Conservation (phyloP, 768 basidiomycete species). For the Podaxis sp. region DNA sequence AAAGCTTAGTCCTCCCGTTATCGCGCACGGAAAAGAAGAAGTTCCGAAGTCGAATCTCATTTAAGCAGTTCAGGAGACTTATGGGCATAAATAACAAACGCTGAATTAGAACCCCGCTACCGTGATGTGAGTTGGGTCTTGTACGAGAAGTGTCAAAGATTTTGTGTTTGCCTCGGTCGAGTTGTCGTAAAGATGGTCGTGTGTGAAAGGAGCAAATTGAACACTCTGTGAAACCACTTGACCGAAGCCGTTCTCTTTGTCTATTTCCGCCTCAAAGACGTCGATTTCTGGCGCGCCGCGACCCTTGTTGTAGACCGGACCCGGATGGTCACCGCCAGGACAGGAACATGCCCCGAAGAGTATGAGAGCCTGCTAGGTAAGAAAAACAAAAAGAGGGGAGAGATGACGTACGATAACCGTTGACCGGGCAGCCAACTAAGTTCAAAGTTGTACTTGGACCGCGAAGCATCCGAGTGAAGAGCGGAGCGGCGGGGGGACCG, state of each 20-base stretch:
- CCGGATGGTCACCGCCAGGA: slow-evolving; percentile 73
- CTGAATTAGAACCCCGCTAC: no score
- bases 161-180: slow-evolving; percentile 27
- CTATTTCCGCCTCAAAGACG: slow-evolving; percentile 71
- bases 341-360: slow-evolving; percentile 68
- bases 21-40: no score
- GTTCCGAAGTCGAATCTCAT: no score
- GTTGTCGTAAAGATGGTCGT: slow-evolving; percentile 39
- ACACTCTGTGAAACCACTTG: slow-evolving; percentile 71
- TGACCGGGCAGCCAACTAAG: slow-evolving; percentile 84
- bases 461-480: slow-evolving; percentile 45
- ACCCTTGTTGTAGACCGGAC: slow-evolving; percentile 53
- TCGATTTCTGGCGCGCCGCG: slow-evolving; percentile 84
- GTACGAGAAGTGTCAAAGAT: slow-evolving; percentile 33
- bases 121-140: slow-evolving; percentile 40
- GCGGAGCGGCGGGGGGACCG: slow-evolving; percentile 64
- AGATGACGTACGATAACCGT: slow-evolving; percentile 54
- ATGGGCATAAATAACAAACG: no score
- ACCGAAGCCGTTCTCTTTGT: slow-evolving; percentile 44
- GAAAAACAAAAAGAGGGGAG: not conserved
- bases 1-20: no score
- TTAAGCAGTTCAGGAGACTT: no score
- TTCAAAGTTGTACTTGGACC: slow-evolving; percentile 50
- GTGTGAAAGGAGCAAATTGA: slow-evolving; percentile 62
- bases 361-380: not conserved